phyloP scores from a whole-genome alignment of 352 stramenopile genomes.

The Phytophthora palmivora region DNA sequence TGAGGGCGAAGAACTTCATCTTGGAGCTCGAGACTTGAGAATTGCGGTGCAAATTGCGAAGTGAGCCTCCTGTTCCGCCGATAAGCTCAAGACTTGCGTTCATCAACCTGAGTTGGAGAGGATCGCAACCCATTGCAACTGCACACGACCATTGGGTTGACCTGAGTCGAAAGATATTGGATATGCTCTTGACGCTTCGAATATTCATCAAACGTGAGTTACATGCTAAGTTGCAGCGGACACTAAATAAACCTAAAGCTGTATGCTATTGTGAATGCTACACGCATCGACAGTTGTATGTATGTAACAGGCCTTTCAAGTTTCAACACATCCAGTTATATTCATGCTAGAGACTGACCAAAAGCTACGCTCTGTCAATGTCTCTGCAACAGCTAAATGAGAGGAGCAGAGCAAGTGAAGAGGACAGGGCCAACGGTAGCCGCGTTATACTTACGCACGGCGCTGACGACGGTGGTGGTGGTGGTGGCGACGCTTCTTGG shows the following conservation, averaged over 20 bases:
- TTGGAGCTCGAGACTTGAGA: conserved; percentile 12
- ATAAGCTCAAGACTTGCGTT: not conserved
- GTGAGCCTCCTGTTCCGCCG: conserved; percentile 14
- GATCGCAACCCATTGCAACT: conserved; percentile 5
- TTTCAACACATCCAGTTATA: conserved; percentile 6
- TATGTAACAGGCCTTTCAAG: conserved; percentile 1
- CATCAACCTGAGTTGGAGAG: too few species aligned
- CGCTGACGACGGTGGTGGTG: conserved; percentile 6
- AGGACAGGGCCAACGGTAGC: not conserved
- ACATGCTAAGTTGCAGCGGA: too few species aligned
- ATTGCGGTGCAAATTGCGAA: conserved; percentile 17
- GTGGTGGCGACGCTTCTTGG: conserved; percentile 27
- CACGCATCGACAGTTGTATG: not conserved
- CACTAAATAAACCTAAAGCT: too few species aligned
- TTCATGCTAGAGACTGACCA: conserved; percentile 1
- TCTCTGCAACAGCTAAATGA: conserved; percentile 11
- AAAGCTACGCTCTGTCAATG: not conserved
- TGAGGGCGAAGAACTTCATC: conserved; percentile 27
- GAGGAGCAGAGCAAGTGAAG: not conserved
- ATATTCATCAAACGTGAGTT: too few species aligned
- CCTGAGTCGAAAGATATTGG: too few species aligned
- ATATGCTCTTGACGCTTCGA: too few species aligned
- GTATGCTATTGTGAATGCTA: not conserved
- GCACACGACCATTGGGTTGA: too few species aligned
- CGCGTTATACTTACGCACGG: conserved; percentile 13